Evolutionary conservation across 2,329 filamentous ascomycete genomes (phyloP).

Genomic region (Didymella keratinophila): DNA sequence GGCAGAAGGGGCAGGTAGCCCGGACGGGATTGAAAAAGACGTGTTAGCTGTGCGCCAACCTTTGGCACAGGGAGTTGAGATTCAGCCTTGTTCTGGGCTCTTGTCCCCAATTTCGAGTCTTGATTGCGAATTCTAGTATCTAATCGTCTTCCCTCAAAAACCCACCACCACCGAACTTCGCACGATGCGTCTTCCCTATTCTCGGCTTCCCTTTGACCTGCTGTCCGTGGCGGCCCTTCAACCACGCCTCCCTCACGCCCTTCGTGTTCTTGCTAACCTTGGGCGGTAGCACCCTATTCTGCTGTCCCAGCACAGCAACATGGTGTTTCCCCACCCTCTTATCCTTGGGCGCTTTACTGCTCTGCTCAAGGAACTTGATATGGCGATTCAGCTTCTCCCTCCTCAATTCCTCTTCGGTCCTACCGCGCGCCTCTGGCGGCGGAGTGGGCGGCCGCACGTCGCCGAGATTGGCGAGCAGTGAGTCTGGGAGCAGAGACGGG

Average conservation of each 20-base stretch:
- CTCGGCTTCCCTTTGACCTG: conserved; percentile 31
- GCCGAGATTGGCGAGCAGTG: conserved; percentile 59
- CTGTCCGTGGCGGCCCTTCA: conserved; percentile 51
- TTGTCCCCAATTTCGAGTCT: too few species aligned
- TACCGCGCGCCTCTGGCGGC: conserved; percentile 40
- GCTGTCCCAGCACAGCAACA: conserved; percentile 58
- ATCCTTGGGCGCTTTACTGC: conserved; percentile 60
- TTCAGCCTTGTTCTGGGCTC: too few species aligned
- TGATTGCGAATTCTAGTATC: background rate
- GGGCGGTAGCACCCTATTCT: conserved; percentile 53
- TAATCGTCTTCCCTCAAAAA: conserved; percentile 39
- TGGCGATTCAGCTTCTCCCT: conserved; percentile 58
- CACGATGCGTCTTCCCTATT: conserved; percentile 43
- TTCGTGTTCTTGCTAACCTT: conserved; percentile 51
- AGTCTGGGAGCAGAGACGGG: conserved; percentile 60
- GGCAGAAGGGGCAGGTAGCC: too few species aligned
- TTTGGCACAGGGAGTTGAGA: too few species aligned
- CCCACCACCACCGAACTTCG: conserved; percentile 35
- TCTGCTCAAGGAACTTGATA: conserved; percentile 58
- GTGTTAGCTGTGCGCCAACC: too few species aligned
- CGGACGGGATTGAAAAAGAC: too few species aligned
- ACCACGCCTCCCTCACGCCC: conserved; percentile 52
- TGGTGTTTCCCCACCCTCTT: conserved; percentile 58
- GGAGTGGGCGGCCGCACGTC: conserved; percentile 56
- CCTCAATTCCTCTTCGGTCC: conserved; percentile 42